phyloP scores from a whole-genome alignment of 768 basidiomycete species.

The Lactifluus pinguis region DNA sequence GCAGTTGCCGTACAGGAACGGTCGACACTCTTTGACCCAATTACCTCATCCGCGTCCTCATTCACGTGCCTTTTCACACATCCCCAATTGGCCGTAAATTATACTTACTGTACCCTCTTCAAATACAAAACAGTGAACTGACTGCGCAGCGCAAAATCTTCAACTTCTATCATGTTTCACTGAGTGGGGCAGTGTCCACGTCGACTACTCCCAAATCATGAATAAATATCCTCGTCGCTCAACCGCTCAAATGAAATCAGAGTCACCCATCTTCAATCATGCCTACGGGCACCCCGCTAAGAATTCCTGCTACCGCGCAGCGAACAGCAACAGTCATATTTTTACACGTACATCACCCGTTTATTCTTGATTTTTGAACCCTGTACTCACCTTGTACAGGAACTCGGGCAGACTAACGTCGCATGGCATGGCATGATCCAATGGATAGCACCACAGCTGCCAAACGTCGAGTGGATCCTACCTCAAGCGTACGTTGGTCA shows the following conservation, averaged over 20 bases:
- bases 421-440: conserved; percentile 31
- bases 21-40: background rate
- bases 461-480: conserved; percentile 35
- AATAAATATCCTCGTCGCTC: background rate
- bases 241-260: background rate
- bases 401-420: conserved; percentile 32
- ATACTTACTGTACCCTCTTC: background rate
- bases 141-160: background rate
- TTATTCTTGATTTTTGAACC: background rate
- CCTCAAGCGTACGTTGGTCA: conserved; percentile 33
- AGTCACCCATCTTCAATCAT: background rate
- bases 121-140: background rate
- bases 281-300: background rate
- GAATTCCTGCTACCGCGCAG: conserved; percentile 13
- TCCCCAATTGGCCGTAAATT: background rate
- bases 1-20: background rate
- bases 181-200: background rate
- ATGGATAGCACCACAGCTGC: conserved; percentile 29
- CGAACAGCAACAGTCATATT: conserved; percentile 26
- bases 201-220: background rate
- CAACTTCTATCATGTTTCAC: background rate
- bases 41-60: background rate
- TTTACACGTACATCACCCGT: conserved; percentile 21
- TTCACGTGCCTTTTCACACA: conserved; percentile 1
- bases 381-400: conserved; percentile 22